Evolutionary conservation across 805 yeast genomes (phyloP).

Genomic region (Kregervanrija delftensis): DNA sequence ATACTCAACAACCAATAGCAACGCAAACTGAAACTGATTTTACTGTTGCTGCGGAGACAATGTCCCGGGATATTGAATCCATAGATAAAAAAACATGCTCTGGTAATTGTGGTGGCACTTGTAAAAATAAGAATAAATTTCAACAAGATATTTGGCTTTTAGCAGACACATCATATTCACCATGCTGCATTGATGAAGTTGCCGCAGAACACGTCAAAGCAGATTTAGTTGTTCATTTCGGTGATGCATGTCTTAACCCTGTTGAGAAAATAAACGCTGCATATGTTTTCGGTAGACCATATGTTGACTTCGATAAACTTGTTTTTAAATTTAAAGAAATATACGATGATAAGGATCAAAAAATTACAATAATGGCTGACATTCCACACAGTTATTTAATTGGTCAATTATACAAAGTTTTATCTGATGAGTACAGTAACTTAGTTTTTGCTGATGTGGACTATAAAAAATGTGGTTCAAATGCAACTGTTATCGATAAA

Average conservation of each 20-base stretch:
- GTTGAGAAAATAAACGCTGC: slow-evolving; percentile 66
- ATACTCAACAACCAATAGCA: not conserved
- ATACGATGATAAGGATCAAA: slow-evolving; percentile 34
- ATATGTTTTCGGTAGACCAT: slow-evolving; percentile 72
- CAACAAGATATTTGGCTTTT: slow-evolving; percentile 59
- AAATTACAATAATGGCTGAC: slow-evolving; percentile 66
- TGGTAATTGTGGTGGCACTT: slow-evolving; percentile 23
- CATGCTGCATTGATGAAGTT: slow-evolving; percentile 95
- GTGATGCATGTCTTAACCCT: slow-evolving; percentile 88
- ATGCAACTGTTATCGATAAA: slow-evolving; percentile 21
- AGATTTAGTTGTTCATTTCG: slow-evolving; percentile 85
- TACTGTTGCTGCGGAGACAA: slow-evolving; percentile 1
- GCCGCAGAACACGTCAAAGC: slow-evolving; percentile 91
- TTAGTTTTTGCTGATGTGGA: slow-evolving; percentile 36
- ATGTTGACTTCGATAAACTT: slow-evolving; percentile 36
- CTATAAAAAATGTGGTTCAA: slow-evolving; percentile 15
- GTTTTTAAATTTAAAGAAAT: slow-evolving; percentile 33
- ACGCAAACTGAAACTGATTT: slow-evolving; percentile 9
- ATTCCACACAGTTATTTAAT: slow-evolving; percentile 54
- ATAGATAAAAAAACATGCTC: slow-evolving; percentile 24
- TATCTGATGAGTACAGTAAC: slow-evolving; percentile 28
- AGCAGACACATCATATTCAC: slow-evolving; percentile 93
- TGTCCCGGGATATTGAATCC: slow-evolving; percentile 7
- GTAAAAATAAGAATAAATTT: slow-evolving; percentile 15
- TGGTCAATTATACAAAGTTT: slow-evolving; percentile 27